Percentiles rank a stretch among this genome's conserved stretches.
phyloP scores from a whole-genome alignment of 176 grass and related monocot genomes.

The Pharus latifolius region DNA sequence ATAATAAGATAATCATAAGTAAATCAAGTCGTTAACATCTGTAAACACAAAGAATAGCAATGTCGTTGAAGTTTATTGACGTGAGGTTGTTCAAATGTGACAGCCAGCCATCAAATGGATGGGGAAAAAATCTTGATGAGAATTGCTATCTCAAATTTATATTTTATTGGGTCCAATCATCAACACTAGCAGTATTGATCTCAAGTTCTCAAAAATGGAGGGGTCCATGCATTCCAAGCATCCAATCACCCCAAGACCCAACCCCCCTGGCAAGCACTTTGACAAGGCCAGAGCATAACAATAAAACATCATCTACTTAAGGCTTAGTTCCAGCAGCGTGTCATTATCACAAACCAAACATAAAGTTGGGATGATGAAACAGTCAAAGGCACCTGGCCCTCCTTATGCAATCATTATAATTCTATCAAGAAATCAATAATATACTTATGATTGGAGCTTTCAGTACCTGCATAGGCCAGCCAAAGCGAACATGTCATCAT shows the following conservation, averaged over 20 bases:
- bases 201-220: neutral
- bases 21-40: neutral
- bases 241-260: too few relatives aligned
- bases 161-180: neutral
- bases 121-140: too few relatives aligned
- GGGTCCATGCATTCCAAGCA: neutral
- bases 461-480: conserved; percentile 66
- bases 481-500: conserved; percentile 71
- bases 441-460: conserved; percentile 5
- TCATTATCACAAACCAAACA: conserved; percentile 13
- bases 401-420: conserved; percentile 18
- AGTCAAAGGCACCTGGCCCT: conserved; percentile 1
- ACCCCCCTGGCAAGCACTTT: neutral
- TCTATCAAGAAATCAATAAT: conserved; percentile 3
- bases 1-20: neutral
- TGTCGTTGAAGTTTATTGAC: neutral
- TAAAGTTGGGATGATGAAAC: conserved; percentile 19
- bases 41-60: neutral
- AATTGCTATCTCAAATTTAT: neutral
- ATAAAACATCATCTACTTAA: neutral
- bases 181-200: neutral
- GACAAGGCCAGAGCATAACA: neutral
- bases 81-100: neutral
- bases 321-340: neutral
- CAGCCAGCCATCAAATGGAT: too few relatives aligned